These are phyloP conservation scores for Phialophora verrucosa DNA, from an alignment of 2,329 filamentous ascomycete species.

Conservation along the genomic window DNA sequence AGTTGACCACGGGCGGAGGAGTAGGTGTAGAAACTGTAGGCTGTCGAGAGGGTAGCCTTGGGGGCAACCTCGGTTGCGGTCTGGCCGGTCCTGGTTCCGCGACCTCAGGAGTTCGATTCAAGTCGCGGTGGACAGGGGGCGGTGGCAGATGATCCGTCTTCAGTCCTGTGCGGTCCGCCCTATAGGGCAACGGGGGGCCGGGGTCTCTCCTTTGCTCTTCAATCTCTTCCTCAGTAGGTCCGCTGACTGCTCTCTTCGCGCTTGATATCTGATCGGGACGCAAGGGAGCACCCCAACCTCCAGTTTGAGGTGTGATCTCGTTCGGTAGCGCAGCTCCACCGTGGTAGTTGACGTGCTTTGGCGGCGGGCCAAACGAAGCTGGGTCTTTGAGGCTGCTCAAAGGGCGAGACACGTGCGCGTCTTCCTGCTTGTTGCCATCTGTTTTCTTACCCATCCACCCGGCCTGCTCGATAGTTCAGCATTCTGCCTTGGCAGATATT, in stretches of 20 bases:
- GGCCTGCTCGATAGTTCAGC: constrained; percentile 49
- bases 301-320: constrained; percentile 52
- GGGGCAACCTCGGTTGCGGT: constrained; percentile 64
- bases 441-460: constrained; percentile 65
- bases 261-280: constrained; percentile 47
- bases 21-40: constrained; percentile 53
- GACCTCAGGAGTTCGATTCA: constrained; percentile 39
- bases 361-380: constrained; percentile 77
- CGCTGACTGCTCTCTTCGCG: constrained; percentile 42
- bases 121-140: constrained; percentile 64
- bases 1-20: constrained; percentile 50
- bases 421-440: constrained; percentile 47
- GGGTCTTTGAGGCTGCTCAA: constrained; percentile 76
- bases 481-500: not conserved
- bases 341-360: constrained; percentile 66
- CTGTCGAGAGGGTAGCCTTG: constrained; percentile 73
- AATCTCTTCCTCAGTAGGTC: constrained; percentile 38
- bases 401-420: constrained; percentile 65
- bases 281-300: constrained; percentile 53
- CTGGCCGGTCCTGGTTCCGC: constrained; percentile 42
- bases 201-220: constrained; percentile 48
- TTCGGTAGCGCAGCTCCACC: constrained; percentile 53
- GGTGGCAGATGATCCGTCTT: constrained; percentile 71
- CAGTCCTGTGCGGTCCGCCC: constrained; percentile 72
- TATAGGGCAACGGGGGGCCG: constrained; percentile 68